These are phyloP conservation scores for Solanum chilense DNA, from an alignment of 257 asterid genomes.

Conservation along the genomic window DNA sequence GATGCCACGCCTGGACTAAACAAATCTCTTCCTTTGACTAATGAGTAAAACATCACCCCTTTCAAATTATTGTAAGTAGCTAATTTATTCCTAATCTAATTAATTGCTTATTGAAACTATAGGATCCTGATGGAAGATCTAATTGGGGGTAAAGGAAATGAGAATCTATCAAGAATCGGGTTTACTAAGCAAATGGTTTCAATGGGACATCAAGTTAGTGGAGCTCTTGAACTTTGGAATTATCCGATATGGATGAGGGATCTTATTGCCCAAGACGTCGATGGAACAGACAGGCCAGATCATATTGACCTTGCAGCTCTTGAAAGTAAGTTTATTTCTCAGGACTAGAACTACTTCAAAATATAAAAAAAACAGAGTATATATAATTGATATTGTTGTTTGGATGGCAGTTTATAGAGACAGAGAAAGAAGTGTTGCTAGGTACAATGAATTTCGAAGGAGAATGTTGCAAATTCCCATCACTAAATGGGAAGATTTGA, in stretches of 20 bases:
- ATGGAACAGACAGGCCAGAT: slow-evolving; percentile 37
- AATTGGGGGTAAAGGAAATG: slow-evolving; percentile 24
- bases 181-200: slow-evolving; percentile 48
- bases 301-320: slow-evolving; percentile 46
- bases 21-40: slow-evolving; percentile 33
- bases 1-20: slow-evolving; percentile 32
- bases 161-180: slow-evolving; percentile 30
- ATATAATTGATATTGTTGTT: neutral
- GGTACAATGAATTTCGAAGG: slow-evolving; percentile 53
- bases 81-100: neutral
- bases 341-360: neutral
- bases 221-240: slow-evolving; percentile 55
- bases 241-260: slow-evolving; percentile 52
- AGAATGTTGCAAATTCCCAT: slow-evolving; percentile 43
- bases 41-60: slow-evolving; percentile 8
- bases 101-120: neutral
- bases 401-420: slow-evolving; percentile 45
- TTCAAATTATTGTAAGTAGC: neutral
- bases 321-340: slow-evolving; percentile 24
- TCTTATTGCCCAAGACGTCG: slow-evolving; percentile 27
- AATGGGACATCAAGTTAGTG: slow-evolving; percentile 68
- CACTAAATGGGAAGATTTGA: slow-evolving; percentile 55
- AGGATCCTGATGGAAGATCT: slow-evolving; percentile 34
- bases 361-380: neutral
- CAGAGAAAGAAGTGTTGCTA: slow-evolving; percentile 48